Evolutionary conservation across 1,284 basidiomycete genomes (phyloP).

Genomic region (Schizopora paradoxa): DNA sequence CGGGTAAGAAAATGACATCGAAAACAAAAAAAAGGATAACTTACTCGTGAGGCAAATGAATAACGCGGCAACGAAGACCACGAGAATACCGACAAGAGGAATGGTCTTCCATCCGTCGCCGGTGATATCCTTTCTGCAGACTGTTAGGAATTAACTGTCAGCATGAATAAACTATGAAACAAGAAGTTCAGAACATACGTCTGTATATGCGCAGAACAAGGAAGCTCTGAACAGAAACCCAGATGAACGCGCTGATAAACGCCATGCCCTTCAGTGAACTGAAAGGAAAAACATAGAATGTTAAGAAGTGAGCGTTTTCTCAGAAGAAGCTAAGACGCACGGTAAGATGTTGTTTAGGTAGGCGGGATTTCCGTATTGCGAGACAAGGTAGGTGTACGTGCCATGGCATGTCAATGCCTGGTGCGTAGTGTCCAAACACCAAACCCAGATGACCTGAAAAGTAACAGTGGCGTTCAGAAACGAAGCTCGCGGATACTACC

Average conservation of each 20-base stretch:
- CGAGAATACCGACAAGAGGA: too few relatives aligned
- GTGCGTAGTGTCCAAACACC: not conserved
- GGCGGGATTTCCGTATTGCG: not conserved
- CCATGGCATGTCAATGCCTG: not conserved
- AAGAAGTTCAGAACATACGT: slow-evolving; percentile 6
- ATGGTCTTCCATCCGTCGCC: too few relatives aligned
- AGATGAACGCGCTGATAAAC: slow-evolving; percentile 8
- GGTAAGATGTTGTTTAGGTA: too few relatives aligned
- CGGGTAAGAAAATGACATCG: not conserved
- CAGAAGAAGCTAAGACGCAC: too few relatives aligned
- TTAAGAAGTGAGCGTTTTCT: not conserved
- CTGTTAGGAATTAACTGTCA: too few relatives aligned
- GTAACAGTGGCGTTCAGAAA: too few relatives aligned
- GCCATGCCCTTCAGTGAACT: slow-evolving; percentile 16
- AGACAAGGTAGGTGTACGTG: not conserved
- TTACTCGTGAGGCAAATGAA: slow-evolving; percentile 6
- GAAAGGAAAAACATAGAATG: not conserved
- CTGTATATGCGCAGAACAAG: slow-evolving; percentile 12
- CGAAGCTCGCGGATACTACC: too few relatives aligned
- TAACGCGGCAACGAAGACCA: slow-evolving; percentile 6
- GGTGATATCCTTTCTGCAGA: too few relatives aligned
- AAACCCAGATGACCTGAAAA: too few relatives aligned
- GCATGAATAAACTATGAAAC: too few relatives aligned
- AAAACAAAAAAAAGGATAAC: too few relatives aligned
- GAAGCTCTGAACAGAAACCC: slow-evolving; percentile 15